phyloP scores from a whole-genome alignment of 2,329 filamentous ascomycete genomes.

The Penicillium sclerotiorum region DNA sequence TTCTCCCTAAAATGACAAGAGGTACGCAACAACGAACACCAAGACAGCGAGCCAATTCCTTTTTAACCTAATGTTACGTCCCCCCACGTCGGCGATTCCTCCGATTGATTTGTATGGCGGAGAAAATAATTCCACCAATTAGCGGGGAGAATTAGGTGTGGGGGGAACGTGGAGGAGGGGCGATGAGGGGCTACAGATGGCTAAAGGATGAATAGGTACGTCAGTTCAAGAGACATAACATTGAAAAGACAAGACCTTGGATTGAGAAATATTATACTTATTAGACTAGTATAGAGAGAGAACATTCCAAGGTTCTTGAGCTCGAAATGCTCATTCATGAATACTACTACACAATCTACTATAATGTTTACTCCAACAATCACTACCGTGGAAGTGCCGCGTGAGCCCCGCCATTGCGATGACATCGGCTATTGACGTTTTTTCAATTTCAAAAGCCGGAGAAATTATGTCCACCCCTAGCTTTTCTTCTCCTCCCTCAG shows the following conservation, averaged over 20 bases:
- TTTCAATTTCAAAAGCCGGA: constrained; percentile 32
- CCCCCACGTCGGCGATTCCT: constrained; percentile 28
- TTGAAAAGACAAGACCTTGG: too few relatives aligned
- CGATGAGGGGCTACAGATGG: too few relatives aligned
- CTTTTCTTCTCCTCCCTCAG: too few relatives aligned
- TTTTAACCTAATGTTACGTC: not conserved
- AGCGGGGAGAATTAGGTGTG: constrained; percentile 12
- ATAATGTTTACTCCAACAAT: too few relatives aligned
- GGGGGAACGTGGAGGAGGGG: constrained; percentile 17
- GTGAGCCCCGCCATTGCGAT: constrained; percentile 5
- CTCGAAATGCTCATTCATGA: too few relatives aligned
- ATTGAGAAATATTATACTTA: too few relatives aligned
- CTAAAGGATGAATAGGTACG: too few relatives aligned
- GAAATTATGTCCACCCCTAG: constrained; percentile 25
- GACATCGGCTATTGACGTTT: constrained; percentile 31
- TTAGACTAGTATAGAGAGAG: too few relatives aligned
- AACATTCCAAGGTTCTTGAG: too few relatives aligned
- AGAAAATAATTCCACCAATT: constrained; percentile 26
- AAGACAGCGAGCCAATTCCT: not conserved
- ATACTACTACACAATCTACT: too few relatives aligned
- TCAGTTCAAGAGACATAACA: too few relatives aligned
- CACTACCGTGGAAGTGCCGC: not conserved
- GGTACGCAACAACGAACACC: not conserved
- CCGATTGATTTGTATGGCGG: constrained; percentile 24
- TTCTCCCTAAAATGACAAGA: not conserved